phyloP scores from a whole-genome alignment of 2,329 filamentous ascomycete genomes.

The Aspergillus udagawae region DNA sequence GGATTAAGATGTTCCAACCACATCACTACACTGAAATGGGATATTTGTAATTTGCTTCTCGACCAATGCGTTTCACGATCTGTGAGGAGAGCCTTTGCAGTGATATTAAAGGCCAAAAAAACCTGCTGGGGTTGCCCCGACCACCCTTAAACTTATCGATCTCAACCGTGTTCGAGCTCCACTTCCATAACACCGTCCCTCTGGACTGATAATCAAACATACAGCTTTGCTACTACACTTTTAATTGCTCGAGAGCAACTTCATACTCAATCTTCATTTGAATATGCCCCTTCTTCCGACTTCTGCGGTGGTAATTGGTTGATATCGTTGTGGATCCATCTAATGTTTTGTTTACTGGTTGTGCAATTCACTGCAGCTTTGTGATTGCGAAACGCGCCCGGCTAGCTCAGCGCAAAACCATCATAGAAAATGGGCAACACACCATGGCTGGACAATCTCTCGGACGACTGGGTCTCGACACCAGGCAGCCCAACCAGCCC shows the following conservation, averaged over 20 bases:
- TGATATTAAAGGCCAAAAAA: background rate
- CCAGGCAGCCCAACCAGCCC: conserved; percentile 35
- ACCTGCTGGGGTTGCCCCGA: conserved; percentile 18
- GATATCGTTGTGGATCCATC: conserved; percentile 10
- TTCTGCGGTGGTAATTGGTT: conserved; percentile 3
- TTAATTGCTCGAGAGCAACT: background rate
- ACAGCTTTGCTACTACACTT: conserved; percentile 1
- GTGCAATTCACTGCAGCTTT: conserved; percentile 14
- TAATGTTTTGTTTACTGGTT: conserved; percentile 14
- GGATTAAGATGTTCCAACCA: background rate
- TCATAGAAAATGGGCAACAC: conserved; percentile 28
- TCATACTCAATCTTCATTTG: conserved; percentile 1
- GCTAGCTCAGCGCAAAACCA: conserved; percentile 7
- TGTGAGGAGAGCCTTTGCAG: background rate
- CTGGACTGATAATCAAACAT: background rate
- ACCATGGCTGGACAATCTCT: conserved; percentile 43
- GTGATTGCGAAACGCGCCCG: conserved; percentile 19
- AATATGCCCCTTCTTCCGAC: background rate
- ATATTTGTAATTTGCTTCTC: background rate
- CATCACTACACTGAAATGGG: background rate
- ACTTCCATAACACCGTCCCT: conserved; percentile 10
- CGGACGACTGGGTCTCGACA: conserved; percentile 41
- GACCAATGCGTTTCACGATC: background rate
- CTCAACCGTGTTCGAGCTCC: conserved; percentile 3
- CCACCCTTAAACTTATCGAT: conserved; percentile 15